Evolutionary conservation across 352 stramenopile genomes (phyloP), one percentile per base, ranked within the genome.

Genomic region (Globisporangium solare): DNA sequence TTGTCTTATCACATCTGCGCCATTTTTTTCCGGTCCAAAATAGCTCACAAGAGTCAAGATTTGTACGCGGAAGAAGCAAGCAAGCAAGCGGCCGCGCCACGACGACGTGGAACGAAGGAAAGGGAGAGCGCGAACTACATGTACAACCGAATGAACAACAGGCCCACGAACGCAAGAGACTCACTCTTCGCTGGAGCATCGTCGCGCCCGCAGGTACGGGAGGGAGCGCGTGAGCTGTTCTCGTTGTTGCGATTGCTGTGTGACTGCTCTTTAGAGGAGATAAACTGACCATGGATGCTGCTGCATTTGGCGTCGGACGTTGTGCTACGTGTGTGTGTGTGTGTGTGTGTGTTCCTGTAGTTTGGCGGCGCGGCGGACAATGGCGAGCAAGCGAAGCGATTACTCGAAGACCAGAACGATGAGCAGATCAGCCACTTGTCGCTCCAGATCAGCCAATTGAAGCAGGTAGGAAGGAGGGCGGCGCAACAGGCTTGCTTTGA

Each of bases 381-480:
- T 46, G 74, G 75, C 6, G 85, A 95, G 35, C 85, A 95, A 41
- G 83, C 83, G 13, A 85, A 87, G 57, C 64, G 76, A 35, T 67
- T 95, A 32, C 66, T 93, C 32, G 85, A 95, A 50, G 85, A 93
- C 41, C 85, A 95, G 49, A 95, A 95, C 43, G 83, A 95, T 35
- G 83, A 93, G 63, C 81, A 95, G 60, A 92, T 95, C 53, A 91
- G 80, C 63, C 83, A 93, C 58, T 64, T 95, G 60, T 92, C 83
- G 60, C 70, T 93, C 63, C 85, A 95, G 70, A 92, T 93, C 61
- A 87, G 76, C 54, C 76, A 92, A 60, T 60, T 95, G 35, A 93
- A 93, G 61, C 77, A 89, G 77, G 85, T 95, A 40, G 31, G 61
- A 89, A 76, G 85, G 93, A 40, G 31, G 61, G 4, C 27, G 10